A percentile compares a stretch with the other conserved stretches of the same genome.
Conservation (phyloP, 2,329 filamentous ascomycete genomes). For the Colletotrichum trifolii region DNA sequence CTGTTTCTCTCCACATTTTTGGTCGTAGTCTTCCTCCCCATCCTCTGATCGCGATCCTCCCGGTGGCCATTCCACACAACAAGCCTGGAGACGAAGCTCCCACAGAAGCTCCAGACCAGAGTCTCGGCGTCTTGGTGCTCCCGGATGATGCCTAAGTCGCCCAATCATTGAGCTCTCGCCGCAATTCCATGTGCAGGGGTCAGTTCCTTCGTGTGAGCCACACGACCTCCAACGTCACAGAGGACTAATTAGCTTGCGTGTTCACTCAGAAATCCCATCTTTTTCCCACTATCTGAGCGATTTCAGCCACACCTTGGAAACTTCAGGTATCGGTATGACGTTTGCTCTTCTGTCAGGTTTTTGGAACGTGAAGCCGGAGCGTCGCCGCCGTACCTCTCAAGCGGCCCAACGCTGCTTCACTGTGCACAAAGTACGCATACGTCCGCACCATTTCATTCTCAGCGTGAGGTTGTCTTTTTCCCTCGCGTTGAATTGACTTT, state of each 20-base stretch:
- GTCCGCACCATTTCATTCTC: background rate
- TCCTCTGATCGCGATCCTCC: constrained; percentile 12
- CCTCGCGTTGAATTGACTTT: constrained; percentile 18
- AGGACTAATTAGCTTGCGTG: constrained; percentile 9
- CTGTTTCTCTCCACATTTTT: constrained; percentile 17
- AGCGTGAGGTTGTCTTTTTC: background rate
- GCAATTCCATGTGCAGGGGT: constrained; percentile 20
- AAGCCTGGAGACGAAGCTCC: background rate
- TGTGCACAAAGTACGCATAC: background rate
- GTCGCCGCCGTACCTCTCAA: constrained; percentile 14
- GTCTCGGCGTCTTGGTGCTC: constrained; percentile 5
- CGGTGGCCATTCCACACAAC: background rate
- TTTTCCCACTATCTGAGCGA: background rate
- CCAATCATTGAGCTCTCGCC: constrained; percentile 26
- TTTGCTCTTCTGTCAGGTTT: background rate
- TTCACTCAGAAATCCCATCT: constrained; percentile 5
- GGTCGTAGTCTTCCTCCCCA: background rate
- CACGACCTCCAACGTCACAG: constrained; percentile 30
- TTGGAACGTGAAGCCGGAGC: constrained; percentile 13
- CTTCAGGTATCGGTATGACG: constrained; percentile 13
- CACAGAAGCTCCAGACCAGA: constrained; percentile 4
- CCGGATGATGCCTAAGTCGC: background rate
- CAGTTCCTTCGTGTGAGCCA: constrained; percentile 32
- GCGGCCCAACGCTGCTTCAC: constrained; percentile 17
- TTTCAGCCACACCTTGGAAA: constrained; percentile 23